Base-by-base conservation (phyloP, 345 rosid genomes). In the Aurinia saxatilis region DNA sequence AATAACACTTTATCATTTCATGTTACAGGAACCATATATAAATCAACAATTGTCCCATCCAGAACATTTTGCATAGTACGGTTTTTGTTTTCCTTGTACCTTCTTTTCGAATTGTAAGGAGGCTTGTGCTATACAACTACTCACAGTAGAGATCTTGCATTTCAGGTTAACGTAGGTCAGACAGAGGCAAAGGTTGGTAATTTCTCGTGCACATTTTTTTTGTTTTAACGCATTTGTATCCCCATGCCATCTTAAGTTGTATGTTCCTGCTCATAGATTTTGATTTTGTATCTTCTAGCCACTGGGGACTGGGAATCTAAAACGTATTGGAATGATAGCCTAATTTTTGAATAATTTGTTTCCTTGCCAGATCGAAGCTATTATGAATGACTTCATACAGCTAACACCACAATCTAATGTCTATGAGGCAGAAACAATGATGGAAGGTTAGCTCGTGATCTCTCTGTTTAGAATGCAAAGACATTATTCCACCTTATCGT, bases 331-430 rank as follows among this genome's bases (percentile, higher is more conserved):
- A 45, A 27, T 4, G 4, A 42, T 29, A 55, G 23, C 57, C 63
- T 72, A 29, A 49, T 31, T n/a, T 34, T 57, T 17, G 44, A 40
- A 63, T 45, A 25, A 40, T 49, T 46, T 67, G 42, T 61, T 68
- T 56, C 54, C 21, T 67, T 44, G 23, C 66, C 91, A 85, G 97
- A 77, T 90, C 49, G 96, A 93, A 78, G 93, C 97, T 55, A 87
- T 90, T 63, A 87, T 90, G 91, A 76, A 86, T 72, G 96, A 93
- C 73, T 90, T 85, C 74, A 82, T 93, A 70, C 96, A 90, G 80
- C 81, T 90, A 56, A 90, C 77, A 67, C 90, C 97, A 30, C 84
- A 80, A 47, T 85, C 95, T 11, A 87, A 90, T 71, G 91, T 87
- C 66, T 81, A 70, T 12, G 95, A 85, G 79, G 81, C 91, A 19